Conservation (phyloP, 495 filamentous ascomycete genomes). For the Tetracladium marchalianum region DNA sequence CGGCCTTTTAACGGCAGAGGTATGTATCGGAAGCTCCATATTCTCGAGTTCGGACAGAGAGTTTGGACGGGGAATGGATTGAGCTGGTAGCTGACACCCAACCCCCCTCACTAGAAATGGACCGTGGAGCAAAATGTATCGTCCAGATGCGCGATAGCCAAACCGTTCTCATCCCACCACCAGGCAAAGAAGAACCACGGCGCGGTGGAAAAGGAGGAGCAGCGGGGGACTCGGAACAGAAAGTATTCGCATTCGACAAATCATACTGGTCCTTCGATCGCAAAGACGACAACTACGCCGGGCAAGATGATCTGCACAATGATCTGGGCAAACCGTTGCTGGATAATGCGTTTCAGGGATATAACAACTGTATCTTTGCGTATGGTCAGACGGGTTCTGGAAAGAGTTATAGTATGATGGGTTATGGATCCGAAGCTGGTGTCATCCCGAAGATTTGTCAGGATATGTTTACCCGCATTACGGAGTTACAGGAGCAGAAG, state of each 20-base stretch:
- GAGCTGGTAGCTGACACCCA: not conserved
- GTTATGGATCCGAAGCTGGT: conserved; percentile 90
- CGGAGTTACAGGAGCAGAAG: conserved; percentile 62
- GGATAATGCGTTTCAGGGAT: conserved; percentile 97
- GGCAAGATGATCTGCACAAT: conserved; percentile 78
- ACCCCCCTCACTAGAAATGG: conserved; percentile 52
- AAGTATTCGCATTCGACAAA: conserved; percentile 90
- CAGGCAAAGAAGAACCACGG: conserved; percentile 46
- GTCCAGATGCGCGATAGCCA: conserved; percentile 92
- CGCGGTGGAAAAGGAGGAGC: conserved; percentile 45
- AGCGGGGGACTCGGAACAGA: conserved; percentile 58
- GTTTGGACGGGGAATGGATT: not conserved
- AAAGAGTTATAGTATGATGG: conserved; percentile 99
- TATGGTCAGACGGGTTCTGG: conserved; percentile 98
- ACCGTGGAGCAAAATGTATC: conserved; percentile 91
- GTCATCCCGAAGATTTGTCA: conserved; percentile 98
- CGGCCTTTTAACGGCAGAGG: conserved; percentile 91
- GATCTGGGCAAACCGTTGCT: conserved; percentile 86
- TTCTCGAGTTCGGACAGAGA: not conserved
- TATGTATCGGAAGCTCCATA: conserved; percentile 30
- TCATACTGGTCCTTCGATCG: conserved; percentile 98
- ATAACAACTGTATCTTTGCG: conserved; percentile 99
- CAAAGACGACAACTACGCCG: conserved; percentile 70
- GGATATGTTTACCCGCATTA: conserved; percentile 90
- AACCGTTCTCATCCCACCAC: conserved; percentile 74